These are phyloP conservation scores for Thielaviopsis musarum DNA, from an alignment of 2,329 filamentous ascomycete species.

Conservation along the genomic window DNA sequence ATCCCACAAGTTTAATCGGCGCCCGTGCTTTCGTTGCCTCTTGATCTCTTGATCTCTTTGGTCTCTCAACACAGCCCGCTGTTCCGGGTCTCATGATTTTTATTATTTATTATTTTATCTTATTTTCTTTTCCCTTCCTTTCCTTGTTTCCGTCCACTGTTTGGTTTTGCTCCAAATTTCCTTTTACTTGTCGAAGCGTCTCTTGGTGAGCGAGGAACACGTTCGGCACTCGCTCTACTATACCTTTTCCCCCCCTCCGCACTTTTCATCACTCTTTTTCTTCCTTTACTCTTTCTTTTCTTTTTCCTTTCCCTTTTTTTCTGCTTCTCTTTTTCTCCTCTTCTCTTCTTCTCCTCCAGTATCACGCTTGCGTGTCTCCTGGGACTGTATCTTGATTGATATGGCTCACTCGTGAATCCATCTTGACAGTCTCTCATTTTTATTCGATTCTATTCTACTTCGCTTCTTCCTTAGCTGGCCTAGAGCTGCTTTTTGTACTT, in stretches of 20 bases:
- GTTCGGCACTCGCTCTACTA: background rate
- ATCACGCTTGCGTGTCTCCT: constrained; percentile 1
- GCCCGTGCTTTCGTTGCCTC: too few relatives aligned
- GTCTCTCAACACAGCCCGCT: background rate
- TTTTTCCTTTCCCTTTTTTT: background rate
- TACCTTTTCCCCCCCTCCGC: too few relatives aligned
- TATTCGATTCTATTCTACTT: background rate
- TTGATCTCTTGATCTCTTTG: background rate
- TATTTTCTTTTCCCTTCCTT: background rate
- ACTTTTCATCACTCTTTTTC: background rate
- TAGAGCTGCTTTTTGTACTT: constrained; percentile 1
- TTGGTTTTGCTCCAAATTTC: background rate
- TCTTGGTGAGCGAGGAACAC: background rate
- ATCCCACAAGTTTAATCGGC: too few relatives aligned
- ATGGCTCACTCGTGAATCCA: constrained; percentile 3
- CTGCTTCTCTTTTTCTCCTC: constrained; percentile 10
- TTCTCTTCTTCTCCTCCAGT: background rate
- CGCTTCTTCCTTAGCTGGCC: constrained; percentile 5
- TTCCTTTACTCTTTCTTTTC: constrained; percentile 1
- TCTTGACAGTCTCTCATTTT: background rate
- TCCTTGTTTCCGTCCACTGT: constrained; percentile 6
- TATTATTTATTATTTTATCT: background rate
- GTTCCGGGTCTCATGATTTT: background rate
- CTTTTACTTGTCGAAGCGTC: background rate
- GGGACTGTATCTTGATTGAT: constrained; percentile 3